Evolutionary conservation across 257 asterid genomes (phyloP).

Genomic region (Nicotiana attenuata): DNA sequence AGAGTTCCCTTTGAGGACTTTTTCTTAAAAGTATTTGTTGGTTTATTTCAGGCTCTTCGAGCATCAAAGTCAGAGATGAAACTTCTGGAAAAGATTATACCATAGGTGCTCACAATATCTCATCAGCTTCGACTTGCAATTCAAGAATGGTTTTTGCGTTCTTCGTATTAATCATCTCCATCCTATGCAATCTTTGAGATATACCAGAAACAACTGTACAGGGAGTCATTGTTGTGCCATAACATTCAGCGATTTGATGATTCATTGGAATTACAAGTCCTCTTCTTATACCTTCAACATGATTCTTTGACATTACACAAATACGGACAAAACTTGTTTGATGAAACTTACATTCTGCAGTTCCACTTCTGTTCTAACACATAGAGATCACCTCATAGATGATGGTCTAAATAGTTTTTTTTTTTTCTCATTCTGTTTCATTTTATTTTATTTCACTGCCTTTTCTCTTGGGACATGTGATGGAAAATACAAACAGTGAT

Average conservation of each 20-base stretch:
- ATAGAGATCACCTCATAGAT: background rate
- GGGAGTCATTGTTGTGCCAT: background rate
- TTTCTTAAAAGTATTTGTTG: background rate
- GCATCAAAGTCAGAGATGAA: constrained; percentile 66
- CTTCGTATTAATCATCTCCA: constrained; percentile 31
- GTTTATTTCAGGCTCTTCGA: constrained; percentile 56
- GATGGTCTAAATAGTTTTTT: background rate
- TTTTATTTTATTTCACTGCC: background rate
- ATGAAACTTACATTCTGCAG: background rate
- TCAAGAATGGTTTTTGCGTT: constrained; percentile 28
- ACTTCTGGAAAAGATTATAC: constrained; percentile 44
- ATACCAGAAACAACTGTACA: background rate
- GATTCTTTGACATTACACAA: constrained; percentile 12
- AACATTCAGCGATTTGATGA: background rate
- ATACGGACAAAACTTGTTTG: background rate
- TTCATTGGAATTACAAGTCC: constrained; percentile 22
- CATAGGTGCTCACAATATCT: constrained; percentile 49
- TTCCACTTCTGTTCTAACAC: background rate
- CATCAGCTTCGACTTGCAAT: constrained; percentile 35
- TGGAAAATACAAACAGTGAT: background rate
- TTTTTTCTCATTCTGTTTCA: background rate
- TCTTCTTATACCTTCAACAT: constrained; percentile 2
- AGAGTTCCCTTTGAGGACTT: background rate
- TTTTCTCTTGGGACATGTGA: background rate
- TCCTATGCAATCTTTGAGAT: constrained; percentile 27